These are phyloP conservation scores for Avicennia marina DNA, from an alignment of 257 asterid species.

Conservation along the genomic window DNA sequence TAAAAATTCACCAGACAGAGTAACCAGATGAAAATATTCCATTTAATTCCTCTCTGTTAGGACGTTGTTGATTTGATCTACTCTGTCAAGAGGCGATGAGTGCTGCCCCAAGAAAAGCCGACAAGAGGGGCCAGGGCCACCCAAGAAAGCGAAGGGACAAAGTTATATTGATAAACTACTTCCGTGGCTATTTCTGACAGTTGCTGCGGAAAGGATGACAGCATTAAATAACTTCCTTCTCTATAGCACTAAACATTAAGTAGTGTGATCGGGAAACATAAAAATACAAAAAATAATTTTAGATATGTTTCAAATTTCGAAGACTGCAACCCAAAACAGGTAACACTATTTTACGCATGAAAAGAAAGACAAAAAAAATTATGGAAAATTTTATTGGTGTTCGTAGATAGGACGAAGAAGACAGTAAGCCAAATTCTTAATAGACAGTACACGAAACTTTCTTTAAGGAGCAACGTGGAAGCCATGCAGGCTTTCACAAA, in stretches of 20 bases:
- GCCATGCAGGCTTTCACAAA: slow-evolving; percentile 31
- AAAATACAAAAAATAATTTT: no score
- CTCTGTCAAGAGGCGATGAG: slow-evolving; percentile 46
- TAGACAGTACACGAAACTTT: slow-evolving; percentile 23
- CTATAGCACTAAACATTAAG: slow-evolving; percentile 45
- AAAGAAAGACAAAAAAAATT: no score
- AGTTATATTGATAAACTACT: slow-evolving; percentile 33
- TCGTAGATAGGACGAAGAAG: neutral
- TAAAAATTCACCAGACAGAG: no score
- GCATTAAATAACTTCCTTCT: slow-evolving; percentile 36
- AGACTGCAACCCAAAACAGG: no score
- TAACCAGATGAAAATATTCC: no score
- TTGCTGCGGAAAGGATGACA: slow-evolving; percentile 30
- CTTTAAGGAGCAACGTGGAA: slow-evolving; percentile 39
- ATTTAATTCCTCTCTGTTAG: no score
- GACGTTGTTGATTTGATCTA: slow-evolving; percentile 24
- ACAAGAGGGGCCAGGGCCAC: slow-evolving; percentile 29
- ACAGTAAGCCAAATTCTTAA: neutral
- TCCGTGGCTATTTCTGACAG: slow-evolving; percentile 45
- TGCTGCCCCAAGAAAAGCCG: slow-evolving; percentile 36
- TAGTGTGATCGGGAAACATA: no score
- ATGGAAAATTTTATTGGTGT: no score
- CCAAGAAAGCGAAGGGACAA: slow-evolving; percentile 40
- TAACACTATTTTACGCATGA: no score
- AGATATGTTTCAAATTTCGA: no score